phyloP scores from a whole-genome alignment of 352 stramenopile genomes.

The Thraustotheca clavata region DNA sequence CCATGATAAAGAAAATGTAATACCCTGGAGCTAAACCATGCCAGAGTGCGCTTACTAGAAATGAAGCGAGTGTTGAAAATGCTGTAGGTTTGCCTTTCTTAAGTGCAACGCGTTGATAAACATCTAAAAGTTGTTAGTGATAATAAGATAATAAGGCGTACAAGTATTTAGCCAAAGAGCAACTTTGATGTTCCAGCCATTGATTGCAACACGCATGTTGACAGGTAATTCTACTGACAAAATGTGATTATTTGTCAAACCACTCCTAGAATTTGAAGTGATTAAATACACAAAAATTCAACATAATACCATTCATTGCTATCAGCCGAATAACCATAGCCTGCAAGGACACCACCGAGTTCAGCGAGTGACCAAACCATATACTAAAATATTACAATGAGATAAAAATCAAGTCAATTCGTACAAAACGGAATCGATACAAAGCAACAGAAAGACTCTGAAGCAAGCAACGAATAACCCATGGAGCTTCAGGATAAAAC shows the following conservation, averaged over 20 bases:
- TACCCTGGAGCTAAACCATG: slow-evolving; percentile 82
- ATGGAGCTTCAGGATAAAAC: slow-evolving; percentile 54
- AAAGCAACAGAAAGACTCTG: slow-evolving; percentile 73
- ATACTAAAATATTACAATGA: slow-evolving; percentile 37
- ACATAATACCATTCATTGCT: slow-evolving; percentile 6
- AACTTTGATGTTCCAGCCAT: slow-evolving; percentile 86
- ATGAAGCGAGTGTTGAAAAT: slow-evolving; percentile 64
- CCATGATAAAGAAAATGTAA: slow-evolving; percentile 82
- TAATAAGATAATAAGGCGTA: slow-evolving; percentile 23
- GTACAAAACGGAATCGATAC: slow-evolving; percentile 79
- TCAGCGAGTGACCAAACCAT: slow-evolving; percentile 82
- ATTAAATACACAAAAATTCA: neutral
- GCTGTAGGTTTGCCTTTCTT: slow-evolving; percentile 66
- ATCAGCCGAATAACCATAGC: slow-evolving; percentile 22
- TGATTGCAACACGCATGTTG: slow-evolving; percentile 80
- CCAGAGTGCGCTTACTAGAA: slow-evolving; percentile 80
- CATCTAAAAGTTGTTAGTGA: slow-evolving; percentile 33
- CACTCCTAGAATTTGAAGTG: slow-evolving; percentile 38
- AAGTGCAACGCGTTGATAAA: slow-evolving; percentile 75
- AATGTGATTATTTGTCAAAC: slow-evolving; percentile 82
- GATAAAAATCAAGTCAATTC: slow-evolving; percentile 16
- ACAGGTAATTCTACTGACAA: slow-evolving; percentile 76
- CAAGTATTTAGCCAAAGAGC: slow-evolving; percentile 82
- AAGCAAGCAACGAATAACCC: slow-evolving; percentile 47
- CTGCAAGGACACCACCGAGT: slow-evolving; percentile 54